Evolutionary conservation across 495 filamentous ascomycete genomes (phyloP).

Genomic region (Trichoderma reesei): DNA sequence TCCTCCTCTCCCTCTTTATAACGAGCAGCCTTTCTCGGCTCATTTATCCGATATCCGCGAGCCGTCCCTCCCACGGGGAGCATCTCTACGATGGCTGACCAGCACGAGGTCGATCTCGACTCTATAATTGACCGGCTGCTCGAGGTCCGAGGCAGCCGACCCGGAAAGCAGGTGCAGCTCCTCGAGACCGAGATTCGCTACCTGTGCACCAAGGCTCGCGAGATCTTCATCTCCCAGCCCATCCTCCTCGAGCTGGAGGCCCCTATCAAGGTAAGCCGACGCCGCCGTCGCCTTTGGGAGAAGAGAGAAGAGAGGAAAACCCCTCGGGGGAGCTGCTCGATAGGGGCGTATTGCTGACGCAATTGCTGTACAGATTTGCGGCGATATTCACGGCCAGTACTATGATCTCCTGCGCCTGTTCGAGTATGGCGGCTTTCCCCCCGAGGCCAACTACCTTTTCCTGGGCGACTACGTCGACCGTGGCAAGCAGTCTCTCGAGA

Average conservation of each 20-base stretch:
- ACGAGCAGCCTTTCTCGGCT: conserved; percentile 7
- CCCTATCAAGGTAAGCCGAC: conserved; percentile 80
- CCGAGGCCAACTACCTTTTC: conserved; percentile 99
- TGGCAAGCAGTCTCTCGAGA: conserved; percentile 98
- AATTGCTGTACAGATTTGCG: conserved; percentile 65
- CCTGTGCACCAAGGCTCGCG: conserved; percentile 96
- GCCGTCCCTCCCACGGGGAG: conserved; percentile 36
- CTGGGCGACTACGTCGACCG: conserved; percentile 98
- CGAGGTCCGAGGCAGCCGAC: conserved; percentile 94
- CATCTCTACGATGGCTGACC: conserved; percentile 72
- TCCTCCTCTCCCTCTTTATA: background rate
- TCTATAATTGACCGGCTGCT: conserved; percentile 97
- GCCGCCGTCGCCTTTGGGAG: background rate
- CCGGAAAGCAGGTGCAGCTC: conserved; percentile 96
- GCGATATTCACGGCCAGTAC: conserved; percentile 99
- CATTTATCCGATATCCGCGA: conserved; percentile 17
- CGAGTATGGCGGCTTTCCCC: conserved; percentile 97
- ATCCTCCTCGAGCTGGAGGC: conserved; percentile 96
- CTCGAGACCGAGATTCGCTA: conserved; percentile 94
- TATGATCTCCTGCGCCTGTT: conserved; percentile 96
- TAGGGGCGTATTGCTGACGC: conserved; percentile 14
- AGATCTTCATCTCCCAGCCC: conserved; percentile 99
- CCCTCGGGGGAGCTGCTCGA: no score
- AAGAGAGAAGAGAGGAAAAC: background rate
- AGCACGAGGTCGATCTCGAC: conserved; percentile 95